Evolutionary conservation across 2,329 filamentous ascomycete species (phyloP).

Genomic region (Xylaria sp.): DNA sequence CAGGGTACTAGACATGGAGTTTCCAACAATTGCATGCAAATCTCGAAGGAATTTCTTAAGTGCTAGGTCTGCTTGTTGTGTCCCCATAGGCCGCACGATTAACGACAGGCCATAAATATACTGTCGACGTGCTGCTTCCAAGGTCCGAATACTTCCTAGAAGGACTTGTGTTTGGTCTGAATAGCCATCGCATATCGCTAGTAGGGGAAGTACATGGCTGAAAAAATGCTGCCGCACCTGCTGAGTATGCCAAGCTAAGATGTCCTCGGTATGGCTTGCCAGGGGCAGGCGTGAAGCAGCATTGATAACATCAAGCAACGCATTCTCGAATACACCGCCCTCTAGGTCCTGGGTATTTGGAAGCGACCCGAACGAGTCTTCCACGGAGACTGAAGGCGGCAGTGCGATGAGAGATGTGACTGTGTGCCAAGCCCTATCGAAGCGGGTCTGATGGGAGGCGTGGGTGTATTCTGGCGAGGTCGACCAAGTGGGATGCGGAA

Average conservation of each 20-base stretch:
- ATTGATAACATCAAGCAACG: constrained; percentile 65
- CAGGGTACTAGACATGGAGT: constrained; percentile 67
- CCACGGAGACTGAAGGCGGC: constrained; percentile 64
- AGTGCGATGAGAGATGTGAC: constrained; percentile 69
- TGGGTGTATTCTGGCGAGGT: constrained; percentile 45
- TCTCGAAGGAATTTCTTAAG: constrained; percentile 68
- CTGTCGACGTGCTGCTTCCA: constrained; percentile 69
- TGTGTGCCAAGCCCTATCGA: constrained; percentile 71
- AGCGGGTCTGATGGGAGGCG: constrained; percentile 64
- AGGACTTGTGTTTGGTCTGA: constrained; percentile 60
- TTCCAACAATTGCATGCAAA: constrained; percentile 72
- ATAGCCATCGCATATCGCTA: constrained; percentile 60
- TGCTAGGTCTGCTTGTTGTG: constrained; percentile 52
- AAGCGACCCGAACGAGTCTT: constrained; percentile 65
- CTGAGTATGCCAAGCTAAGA: constrained; percentile 69
- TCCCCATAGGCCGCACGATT: constrained; percentile 61
- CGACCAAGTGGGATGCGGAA: constrained; percentile 39
- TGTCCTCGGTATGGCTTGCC: constrained; percentile 65
- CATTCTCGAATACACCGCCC: constrained; percentile 61
- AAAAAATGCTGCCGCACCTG: constrained; percentile 71
- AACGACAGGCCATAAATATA: constrained; percentile 67
- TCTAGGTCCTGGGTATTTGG: constrained; percentile 54
- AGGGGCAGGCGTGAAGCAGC: constrained; percentile 59
- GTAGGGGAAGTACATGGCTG: constrained; percentile 67
- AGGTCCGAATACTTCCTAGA: constrained; percentile 64